Percentiles rank a stretch among this genome's conserved stretches.
phyloP scores from a whole-genome alignment of 2,329 filamentous ascomycete genomes.

The Penicillium olsonii region DNA sequence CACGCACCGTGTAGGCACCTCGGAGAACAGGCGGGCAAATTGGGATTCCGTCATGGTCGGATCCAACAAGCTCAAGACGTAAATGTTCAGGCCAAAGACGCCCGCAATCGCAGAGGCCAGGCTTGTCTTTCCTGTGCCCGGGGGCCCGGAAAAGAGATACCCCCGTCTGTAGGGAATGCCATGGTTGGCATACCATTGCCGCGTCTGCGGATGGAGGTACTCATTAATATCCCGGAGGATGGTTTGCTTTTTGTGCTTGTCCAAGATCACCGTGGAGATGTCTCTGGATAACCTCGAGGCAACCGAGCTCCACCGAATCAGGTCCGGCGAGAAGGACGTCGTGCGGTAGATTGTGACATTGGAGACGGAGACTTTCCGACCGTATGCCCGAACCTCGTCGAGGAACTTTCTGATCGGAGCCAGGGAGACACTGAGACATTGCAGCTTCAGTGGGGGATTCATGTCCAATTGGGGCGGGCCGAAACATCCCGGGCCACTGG shows the following conservation, averaged over 20 bases:
- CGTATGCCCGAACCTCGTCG: constrained; percentile 56
- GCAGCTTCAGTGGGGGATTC: constrained; percentile 6
- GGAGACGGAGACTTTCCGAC: constrained; percentile 27
- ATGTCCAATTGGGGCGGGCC: not conserved
- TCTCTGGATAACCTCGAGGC: constrained; percentile 68
- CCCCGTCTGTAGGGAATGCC: constrained; percentile 76
- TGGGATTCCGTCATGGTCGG: constrained; percentile 64
- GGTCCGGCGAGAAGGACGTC: constrained; percentile 38
- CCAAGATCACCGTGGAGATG: constrained; percentile 40
- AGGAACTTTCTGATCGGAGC: constrained; percentile 24
- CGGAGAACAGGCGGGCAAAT: constrained; percentile 60
- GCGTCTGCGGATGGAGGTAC: constrained; percentile 66
- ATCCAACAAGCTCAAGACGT: constrained; percentile 63
- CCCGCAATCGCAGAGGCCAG: constrained; percentile 67
- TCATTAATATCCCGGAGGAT: constrained; percentile 74
- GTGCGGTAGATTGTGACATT: constrained; percentile 62
- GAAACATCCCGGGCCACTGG: not conserved
- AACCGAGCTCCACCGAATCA: constrained; percentile 58
- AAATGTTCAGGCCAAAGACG: constrained; percentile 67
- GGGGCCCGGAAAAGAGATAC: constrained; percentile 75
- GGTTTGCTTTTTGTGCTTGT: constrained; percentile 64
- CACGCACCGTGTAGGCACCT: constrained; percentile 63
- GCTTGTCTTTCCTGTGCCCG: constrained; percentile 73
- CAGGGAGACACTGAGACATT: constrained; percentile 16
- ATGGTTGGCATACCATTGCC: constrained; percentile 72